Base-by-base conservation (phyloP, 2,329 filamentous ascomycete genomes). In the Aspergillus novofumigatus region DNA sequence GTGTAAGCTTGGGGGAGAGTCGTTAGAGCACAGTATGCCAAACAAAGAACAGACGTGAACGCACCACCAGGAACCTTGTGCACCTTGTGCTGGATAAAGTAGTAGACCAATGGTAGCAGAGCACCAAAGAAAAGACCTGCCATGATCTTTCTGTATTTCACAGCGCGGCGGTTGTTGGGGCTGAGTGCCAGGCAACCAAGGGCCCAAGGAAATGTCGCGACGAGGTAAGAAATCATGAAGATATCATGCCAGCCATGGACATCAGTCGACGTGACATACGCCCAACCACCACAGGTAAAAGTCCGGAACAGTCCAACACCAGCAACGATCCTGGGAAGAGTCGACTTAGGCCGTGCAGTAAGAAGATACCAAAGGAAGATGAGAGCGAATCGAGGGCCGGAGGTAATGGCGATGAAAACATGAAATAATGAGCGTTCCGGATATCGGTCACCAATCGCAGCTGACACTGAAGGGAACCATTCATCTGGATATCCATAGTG, bases 221-320 rank as follows among this genome's bases (percentile, higher is more conserved):
- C 88, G 55, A 99, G 81, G 75, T 99, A 99, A 14, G 92, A 95
- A 66, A 99, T 97, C 94, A 99, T 99, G 74, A 97, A 93, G 61
- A 97, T 93, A 70, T 99, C 94, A 74, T 99, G 94, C 92, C 92
- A 97, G 75, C 95, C 87, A 75, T 99, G 94, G 73, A 97, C 91
- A 73, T 99, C 94, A 45, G 94, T 99, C 60, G 94, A 97, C 25
- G 94, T 99, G 60, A 99, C 87, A 75, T 97, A 99, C 53, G 94
- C 97, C 93, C 94, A 99, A 58, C 94, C 94, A 66, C 93, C 94
- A 70, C 94, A 99, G 3, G 92, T 96, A 57, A 97, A 78, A 9
- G 93, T 97, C 67, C 94, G 86, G 69, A 97, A 88, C 53, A 97
- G 65, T 55, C 94, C 94, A 66, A 90, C 87, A 44, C 83, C 83